These are phyloP conservation scores for Trypanosomatidae sp. DNA, from an alignment of 208 protist genomes.

Conservation along the genomic window DNA sequence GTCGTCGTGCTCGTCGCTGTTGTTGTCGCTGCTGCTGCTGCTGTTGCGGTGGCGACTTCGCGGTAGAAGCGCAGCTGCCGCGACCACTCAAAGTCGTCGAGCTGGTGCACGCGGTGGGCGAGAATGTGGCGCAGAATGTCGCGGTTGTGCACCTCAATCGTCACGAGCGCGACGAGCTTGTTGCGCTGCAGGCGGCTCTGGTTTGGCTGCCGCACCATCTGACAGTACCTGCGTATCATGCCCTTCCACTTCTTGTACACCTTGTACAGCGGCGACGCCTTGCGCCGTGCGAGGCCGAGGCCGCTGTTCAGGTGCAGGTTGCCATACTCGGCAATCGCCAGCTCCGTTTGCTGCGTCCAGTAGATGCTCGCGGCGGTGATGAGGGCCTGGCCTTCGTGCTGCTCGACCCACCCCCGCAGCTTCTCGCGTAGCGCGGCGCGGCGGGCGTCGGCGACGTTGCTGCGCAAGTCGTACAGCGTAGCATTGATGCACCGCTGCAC, in stretches of 20 bases:
- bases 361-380: constrained; percentile 94
- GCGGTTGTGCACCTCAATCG: constrained; percentile 97
- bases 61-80: constrained; percentile 93
- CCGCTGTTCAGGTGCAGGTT: constrained; percentile 61
- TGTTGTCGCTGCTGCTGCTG: not conserved
- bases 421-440: constrained; percentile 60
- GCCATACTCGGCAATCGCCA: constrained; percentile 82
- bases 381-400: constrained; percentile 89
- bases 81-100: constrained; percentile 96
- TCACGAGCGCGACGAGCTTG: constrained; percentile 95
- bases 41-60: constrained; percentile 1
- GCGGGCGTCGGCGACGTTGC: constrained; percentile 67
- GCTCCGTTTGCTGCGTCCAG: constrained; percentile 91
- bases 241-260: constrained; percentile 92
- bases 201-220: constrained; percentile 90
- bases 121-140: constrained; percentile 95
- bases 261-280: constrained; percentile 85
- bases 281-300: constrained; percentile 72
- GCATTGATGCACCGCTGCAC: constrained; percentile 73
- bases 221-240: constrained; percentile 91
- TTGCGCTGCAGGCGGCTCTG: constrained; percentile 88
- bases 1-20: too few relatives aligned
- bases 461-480: constrained; percentile 66
- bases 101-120: constrained; percentile 46
- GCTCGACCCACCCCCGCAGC: constrained; percentile 81